These are phyloP conservation scores for Xerocomus potaroensis DNA, from an alignment of 768 basidiomycete genomes.

Conservation along the genomic window DNA sequence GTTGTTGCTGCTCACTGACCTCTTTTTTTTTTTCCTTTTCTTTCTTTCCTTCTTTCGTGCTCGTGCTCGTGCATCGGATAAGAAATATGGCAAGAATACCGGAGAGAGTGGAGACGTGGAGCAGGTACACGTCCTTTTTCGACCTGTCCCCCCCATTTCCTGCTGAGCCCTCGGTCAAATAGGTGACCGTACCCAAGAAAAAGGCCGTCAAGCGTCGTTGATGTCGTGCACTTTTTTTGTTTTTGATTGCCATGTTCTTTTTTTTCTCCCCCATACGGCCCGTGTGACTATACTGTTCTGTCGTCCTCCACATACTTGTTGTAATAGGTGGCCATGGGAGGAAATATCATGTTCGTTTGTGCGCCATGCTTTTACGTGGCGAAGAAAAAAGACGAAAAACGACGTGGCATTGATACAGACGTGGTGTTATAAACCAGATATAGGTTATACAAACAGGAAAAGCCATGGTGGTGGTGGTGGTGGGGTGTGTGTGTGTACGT, in stretches of 20 bases:
- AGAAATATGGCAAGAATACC: conserved; percentile 29
- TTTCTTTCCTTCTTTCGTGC: neutral
- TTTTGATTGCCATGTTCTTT: neutral
- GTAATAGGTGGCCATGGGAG: too few relatives aligned
- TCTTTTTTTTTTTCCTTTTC: too few relatives aligned
- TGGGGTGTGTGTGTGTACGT: too few relatives aligned
- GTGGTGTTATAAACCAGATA: conserved; percentile 2
- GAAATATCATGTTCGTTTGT: too few relatives aligned
- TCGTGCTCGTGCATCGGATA: too few relatives aligned
- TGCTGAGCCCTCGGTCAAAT: too few relatives aligned
- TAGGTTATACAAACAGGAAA: neutral
- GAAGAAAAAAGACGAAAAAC: neutral
- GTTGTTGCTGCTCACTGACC: too few relatives aligned
- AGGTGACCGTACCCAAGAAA: conserved; percentile 17
- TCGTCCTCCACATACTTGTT: neutral
- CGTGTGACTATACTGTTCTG: neutral
- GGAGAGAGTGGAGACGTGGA: neutral
- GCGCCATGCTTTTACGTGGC: too few relatives aligned
- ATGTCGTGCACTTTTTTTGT: neutral
- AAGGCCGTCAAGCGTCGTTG: conserved; percentile 25
- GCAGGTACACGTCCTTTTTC: too few relatives aligned
- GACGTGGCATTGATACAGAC: conserved; percentile 20
- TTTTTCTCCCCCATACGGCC: neutral
- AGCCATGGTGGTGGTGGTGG: too few relatives aligned
- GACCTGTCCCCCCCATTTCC: too few relatives aligned